These are phyloP conservation scores for Cercospora sp. DNA, from an alignment of 2,329 filamentous ascomycete genomes.

Conservation along the genomic window DNA sequence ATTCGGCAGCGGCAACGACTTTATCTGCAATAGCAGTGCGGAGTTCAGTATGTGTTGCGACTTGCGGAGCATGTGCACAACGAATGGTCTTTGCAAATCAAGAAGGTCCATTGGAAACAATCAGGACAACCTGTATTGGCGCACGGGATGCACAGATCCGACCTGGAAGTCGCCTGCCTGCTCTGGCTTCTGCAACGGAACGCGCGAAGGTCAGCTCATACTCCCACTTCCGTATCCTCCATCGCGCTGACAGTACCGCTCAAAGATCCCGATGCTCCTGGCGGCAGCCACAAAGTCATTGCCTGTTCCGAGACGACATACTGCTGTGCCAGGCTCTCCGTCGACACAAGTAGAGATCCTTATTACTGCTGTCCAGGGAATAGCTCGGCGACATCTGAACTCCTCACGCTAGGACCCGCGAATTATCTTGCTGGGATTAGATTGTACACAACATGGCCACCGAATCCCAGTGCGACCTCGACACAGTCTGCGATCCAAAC, in stretches of 20 bases:
- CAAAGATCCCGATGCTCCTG: background rate
- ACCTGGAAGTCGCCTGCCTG: background rate
- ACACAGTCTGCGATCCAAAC: background rate
- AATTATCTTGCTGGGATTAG: background rate
- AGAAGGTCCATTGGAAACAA: background rate
- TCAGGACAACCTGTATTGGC: background rate
- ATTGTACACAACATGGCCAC: background rate
- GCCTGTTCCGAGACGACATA: background rate
- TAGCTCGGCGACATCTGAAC: background rate
- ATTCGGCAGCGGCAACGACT: background rate
- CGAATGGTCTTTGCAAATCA: background rate
- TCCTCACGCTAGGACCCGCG: background rate
- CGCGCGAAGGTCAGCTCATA: background rate
- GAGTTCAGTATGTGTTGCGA: background rate
- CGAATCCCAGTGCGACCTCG: background rate
- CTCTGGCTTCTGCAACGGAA: background rate
- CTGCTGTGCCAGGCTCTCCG: background rate
- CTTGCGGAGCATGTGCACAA: background rate
- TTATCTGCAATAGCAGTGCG: background rate
- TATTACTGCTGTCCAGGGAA: background rate
- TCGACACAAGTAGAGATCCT: background rate
- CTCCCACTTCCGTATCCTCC: background rate
- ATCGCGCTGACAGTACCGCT: background rate
- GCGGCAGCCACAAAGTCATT: background rate
- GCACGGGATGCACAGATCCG: background rate